Percentiles rank a stretch among this genome's conserved stretches.
These are phyloP conservation scores for Sphaerobolus stellatus DNA, from an alignment of 1,284 basidiomycete genomes.

Conservation along the genomic window DNA sequence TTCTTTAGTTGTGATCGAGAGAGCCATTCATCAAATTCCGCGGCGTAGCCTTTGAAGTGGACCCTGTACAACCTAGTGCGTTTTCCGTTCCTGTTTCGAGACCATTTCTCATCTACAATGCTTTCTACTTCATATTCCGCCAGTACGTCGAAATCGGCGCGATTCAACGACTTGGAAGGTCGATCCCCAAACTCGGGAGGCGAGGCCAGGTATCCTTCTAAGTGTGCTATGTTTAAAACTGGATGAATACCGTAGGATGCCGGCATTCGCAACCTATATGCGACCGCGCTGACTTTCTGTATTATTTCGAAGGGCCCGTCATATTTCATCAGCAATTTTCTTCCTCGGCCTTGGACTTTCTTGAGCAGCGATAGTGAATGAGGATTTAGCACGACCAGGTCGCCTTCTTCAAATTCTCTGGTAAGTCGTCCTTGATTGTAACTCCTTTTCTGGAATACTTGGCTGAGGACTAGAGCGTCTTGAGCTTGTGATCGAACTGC, in stretches of 20 bases:
- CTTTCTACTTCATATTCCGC: not conserved
- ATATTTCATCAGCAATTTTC: not conserved
- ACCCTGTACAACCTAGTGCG: too few relatives aligned
- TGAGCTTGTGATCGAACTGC: not conserved
- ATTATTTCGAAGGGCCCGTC: slow-evolving; percentile 1
- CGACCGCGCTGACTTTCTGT: not conserved
- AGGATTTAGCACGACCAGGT: not conserved
- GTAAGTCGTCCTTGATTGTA: not conserved
- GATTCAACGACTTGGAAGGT: not conserved
- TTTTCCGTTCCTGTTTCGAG: not conserved
- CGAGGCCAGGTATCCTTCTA: not conserved
- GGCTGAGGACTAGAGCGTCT: not conserved
- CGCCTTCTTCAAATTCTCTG: not conserved
- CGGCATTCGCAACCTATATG: not conserved
- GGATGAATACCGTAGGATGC: not conserved
- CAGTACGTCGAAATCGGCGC: not conserved
- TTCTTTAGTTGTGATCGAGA: not conserved
- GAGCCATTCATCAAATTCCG: not conserved
- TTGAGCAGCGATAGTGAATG: not conserved
- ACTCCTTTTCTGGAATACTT: not conserved
- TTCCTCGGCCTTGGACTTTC: not conserved
- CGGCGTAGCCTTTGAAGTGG: too few relatives aligned
- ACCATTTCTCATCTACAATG: not conserved
- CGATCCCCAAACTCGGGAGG: not conserved
- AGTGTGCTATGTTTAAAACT: not conserved